A percentile compares a stretch with the other conserved stretches of the same genome.
Conservation (phyloP, 768 basidiomycete species). For the Amanita jacksonii region DNA sequence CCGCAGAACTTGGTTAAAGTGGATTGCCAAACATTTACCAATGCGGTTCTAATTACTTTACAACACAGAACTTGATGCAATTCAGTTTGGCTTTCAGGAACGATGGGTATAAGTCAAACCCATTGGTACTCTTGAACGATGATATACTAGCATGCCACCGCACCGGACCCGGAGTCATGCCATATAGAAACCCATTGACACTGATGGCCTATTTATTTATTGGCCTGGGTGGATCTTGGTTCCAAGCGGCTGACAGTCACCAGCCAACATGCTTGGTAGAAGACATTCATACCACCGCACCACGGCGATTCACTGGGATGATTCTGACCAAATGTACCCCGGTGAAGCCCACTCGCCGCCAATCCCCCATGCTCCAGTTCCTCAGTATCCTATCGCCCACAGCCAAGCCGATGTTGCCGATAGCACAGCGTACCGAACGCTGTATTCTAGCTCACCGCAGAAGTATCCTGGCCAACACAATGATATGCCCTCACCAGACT, state of each 20-base stretch:
- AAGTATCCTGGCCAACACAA: background rate
- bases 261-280: background rate
- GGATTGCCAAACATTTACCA: background rate
- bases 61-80: conserved; percentile 4
- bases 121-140: conserved; percentile 7
- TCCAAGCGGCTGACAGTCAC: background rate
- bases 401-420: background rate
- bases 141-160: background rate
- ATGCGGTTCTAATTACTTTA: conserved; percentile 7
- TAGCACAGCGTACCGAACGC: background rate
- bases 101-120: conserved; percentile 1
- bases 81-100: conserved; percentile 10
- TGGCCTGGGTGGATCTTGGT: background rate
- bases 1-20: background rate
- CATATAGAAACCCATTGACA: background rate
- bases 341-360: background rate
- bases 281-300: conserved; percentile 2
- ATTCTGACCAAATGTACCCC: background rate
- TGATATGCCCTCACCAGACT: background rate
- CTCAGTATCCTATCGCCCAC: conserved; percentile 5
- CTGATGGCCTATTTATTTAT: conserved; percentile 5
- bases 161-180: conserved; percentile 3
- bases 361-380: background rate
- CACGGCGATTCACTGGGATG: conserved; percentile 4
- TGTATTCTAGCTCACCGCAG: background rate